phyloP scores from a whole-genome alignment of 495 filamentous ascomycete genomes.

The Aspergillus homomorphus region DNA sequence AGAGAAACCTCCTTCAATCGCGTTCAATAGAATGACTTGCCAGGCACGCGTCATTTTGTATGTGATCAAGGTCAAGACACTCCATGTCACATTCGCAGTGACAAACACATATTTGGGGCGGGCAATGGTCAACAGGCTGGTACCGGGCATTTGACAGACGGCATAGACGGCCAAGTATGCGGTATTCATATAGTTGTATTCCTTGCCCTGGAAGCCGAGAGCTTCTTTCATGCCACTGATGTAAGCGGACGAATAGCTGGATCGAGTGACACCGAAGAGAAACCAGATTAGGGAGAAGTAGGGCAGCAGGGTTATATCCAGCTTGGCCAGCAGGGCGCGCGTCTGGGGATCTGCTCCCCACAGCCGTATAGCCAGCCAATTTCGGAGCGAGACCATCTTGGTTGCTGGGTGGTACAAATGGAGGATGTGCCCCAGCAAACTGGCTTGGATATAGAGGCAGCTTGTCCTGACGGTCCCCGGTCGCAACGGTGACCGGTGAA shows the following conservation, averaged over 20 bases:
- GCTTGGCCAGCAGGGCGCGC: conserved; percentile 29
- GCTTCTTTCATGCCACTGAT: conserved; percentile 40
- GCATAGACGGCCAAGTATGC: conserved; percentile 37
- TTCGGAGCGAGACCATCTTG: conserved; percentile 13
- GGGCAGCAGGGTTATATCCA: conserved; percentile 32
- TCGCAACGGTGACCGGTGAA: too few species aligned
- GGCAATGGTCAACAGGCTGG: conserved; percentile 29
- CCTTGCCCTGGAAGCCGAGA: conserved; percentile 32
- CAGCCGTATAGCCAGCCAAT: conserved; percentile 24
- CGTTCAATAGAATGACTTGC: conserved; percentile 36
- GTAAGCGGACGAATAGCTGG: conserved; percentile 39
- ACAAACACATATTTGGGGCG: conserved; percentile 38
- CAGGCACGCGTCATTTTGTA: conserved; percentile 33
- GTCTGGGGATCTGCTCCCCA: conserved; percentile 29
- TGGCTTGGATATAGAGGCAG: not conserved
- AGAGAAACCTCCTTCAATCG: conserved; percentile 35
- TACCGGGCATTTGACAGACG: conserved; percentile 38
- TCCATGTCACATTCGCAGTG: conserved; percentile 33
- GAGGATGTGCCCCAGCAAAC: not conserved
- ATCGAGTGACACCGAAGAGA: conserved; percentile 34
- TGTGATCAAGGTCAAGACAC: conserved; percentile 32
- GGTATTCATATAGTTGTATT: conserved; percentile 41
- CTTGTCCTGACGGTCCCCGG: too few species aligned
- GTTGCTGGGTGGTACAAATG: not conserved
- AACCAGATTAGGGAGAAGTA: conserved; percentile 40